Conservation (phyloP, 2,329 filamentous ascomycete genomes). For the Aspergillus puulaauensis region DNA sequence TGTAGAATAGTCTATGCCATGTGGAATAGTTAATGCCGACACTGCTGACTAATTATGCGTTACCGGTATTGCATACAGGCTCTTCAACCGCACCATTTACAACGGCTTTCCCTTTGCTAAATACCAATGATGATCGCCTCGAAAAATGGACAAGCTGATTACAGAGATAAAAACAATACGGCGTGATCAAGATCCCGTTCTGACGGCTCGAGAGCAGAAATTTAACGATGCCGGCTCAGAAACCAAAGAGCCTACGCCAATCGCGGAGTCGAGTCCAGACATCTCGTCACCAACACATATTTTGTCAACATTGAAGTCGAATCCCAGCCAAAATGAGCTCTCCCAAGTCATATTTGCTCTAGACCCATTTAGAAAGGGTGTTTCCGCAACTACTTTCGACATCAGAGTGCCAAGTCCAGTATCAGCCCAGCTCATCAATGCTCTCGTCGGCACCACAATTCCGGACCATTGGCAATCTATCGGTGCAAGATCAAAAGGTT, state of each 20-base stretch:
- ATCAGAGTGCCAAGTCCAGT: constrained; percentile 64
- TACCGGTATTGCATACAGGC: constrained; percentile 12
- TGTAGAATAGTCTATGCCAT: neutral
- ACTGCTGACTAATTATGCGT: constrained; percentile 1
- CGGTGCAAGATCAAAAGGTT: constrained; percentile 26
- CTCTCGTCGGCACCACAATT: constrained; percentile 70
- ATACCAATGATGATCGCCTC: constrained; percentile 4
- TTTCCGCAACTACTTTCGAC: constrained; percentile 45
- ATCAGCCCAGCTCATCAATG: constrained; percentile 72
- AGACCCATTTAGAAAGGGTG: constrained; percentile 31
- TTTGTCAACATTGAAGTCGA: constrained; percentile 40
- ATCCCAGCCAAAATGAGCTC: constrained; percentile 38
- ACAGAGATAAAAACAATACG: constrained; percentile 40
- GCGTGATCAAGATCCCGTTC: constrained; percentile 17
- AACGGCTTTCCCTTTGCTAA: constrained; percentile 5
- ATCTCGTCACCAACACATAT: constrained; percentile 30
- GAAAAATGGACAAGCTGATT: constrained; percentile 40
- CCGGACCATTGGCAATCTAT: constrained; percentile 79
- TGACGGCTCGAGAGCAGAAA: constrained; percentile 19
- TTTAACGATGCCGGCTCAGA: constrained; percentile 4
- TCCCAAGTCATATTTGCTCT: constrained; percentile 32
- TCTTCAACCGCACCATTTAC: constrained; percentile 14
- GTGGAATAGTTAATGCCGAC: neutral
- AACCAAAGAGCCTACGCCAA: constrained; percentile 13
- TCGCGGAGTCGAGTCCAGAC: constrained; percentile 15